Conservation (phyloP, 2,329 filamentous ascomycete species). For the Pseudocercospora pini-densiflorae region DNA sequence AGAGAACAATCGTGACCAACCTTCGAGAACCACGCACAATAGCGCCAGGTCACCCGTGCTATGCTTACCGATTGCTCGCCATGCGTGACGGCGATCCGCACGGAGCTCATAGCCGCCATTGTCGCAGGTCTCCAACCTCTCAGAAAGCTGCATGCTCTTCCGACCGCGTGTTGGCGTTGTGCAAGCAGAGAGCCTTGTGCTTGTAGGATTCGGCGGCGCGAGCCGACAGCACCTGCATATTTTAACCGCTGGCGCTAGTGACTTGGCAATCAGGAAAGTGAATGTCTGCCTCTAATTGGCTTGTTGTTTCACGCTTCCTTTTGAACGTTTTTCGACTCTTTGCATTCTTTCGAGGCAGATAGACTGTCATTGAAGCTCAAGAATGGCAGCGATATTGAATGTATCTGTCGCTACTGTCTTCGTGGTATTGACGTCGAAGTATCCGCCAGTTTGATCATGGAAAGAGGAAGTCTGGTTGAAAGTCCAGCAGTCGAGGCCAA, state of each 20-base stretch:
- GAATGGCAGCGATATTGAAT: no score
- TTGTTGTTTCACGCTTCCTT: not conserved
- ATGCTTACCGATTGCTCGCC: slow-evolving; percentile 13
- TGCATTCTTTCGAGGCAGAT: not conserved
- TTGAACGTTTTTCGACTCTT: not conserved
- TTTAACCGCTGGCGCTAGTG: slow-evolving; percentile 28
- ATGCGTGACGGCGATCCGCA: slow-evolving; percentile 18
- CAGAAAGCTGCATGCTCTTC: slow-evolving; percentile 18
- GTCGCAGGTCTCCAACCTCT: slow-evolving; percentile 22
- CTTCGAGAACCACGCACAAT: slow-evolving; percentile 17
- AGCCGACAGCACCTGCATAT: slow-evolving; percentile 19
- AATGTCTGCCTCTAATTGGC: slow-evolving; percentile 17
- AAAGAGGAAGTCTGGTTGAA: no score
- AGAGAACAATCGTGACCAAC: slow-evolving; percentile 16
- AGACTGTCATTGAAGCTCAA: not conserved
- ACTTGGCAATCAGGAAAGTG: slow-evolving; percentile 20
- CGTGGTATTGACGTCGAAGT: no score
- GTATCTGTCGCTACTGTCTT: no score
- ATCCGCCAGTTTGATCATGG: no score
- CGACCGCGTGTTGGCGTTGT: slow-evolving; percentile 20
- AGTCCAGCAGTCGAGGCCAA: slow-evolving; percentile 2
- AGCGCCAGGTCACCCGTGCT: slow-evolving; percentile 17
- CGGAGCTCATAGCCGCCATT: slow-evolving; percentile 10
- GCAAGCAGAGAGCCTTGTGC: slow-evolving; percentile 21
- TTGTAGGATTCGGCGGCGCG: slow-evolving; percentile 21